A percentile compares a stretch with the other conserved stretches of the same genome.
Conservation (phyloP, 768 basidiomycete species). For the Trametopsis cervina region DNA sequence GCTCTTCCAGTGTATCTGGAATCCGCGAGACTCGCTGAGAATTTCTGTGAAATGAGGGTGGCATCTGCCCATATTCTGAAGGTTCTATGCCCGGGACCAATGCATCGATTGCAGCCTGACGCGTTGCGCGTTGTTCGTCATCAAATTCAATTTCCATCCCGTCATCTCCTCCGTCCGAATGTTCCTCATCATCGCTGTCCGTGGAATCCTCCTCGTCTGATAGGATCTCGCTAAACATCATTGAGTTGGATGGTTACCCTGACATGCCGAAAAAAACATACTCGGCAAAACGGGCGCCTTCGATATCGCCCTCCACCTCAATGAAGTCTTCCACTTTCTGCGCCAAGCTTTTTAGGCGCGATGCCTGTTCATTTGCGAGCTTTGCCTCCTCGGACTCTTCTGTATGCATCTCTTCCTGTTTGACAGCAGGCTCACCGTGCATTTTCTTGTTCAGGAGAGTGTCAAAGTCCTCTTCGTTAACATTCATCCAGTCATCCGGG, state of each 20-base stretch:
- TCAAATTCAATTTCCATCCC: conserved; percentile 10
- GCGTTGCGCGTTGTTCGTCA: conserved; percentile 27
- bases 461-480: conserved; percentile 74
- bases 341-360: conserved; percentile 69
- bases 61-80: conserved; percentile 87
- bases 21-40: conserved; percentile 53
- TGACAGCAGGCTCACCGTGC: conserved; percentile 27
- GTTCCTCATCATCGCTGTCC: conserved; percentile 17
- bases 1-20: conserved; percentile 32
- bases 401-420: conserved; percentile 40
- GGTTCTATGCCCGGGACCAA: conserved; percentile 77
- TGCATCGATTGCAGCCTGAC: conserved; percentile 64
- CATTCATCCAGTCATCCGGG: conserved; percentile 79
- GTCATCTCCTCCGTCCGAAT: conserved; percentile 36
- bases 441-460: conserved; percentile 43
- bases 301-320: conserved; percentile 80
- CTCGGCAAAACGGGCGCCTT: conserved; percentile 90
- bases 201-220: conserved; percentile 59
- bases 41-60: conserved; percentile 57
- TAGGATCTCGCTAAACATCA: conserved; percentile 45
- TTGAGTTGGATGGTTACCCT: conserved; percentile 27
- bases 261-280: conserved; percentile 41
- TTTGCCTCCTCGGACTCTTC: conserved; percentile 32
- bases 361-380: conserved; percentile 57
- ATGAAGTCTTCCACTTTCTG: conserved; percentile 86